A percentile compares a stretch with the other conserved stretches of the same genome.
These are phyloP conservation scores for Phalaenopsis hybrid DNA, from an alignment of 116 monocot species.

Conservation along the genomic window DNA sequence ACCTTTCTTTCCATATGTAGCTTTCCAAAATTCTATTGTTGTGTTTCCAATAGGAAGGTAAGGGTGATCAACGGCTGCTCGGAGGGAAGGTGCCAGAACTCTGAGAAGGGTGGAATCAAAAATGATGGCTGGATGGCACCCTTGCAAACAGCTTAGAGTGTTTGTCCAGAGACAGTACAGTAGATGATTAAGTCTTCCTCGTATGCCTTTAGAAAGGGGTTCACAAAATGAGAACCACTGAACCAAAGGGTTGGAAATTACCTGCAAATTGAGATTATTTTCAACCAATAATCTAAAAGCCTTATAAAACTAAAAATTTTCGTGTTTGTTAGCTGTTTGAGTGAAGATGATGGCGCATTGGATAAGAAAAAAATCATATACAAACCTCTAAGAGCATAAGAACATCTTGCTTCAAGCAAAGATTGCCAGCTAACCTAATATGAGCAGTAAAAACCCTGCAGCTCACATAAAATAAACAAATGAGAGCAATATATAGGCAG, in stretches of 20 bases:
- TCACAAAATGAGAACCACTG: constrained; percentile 24
- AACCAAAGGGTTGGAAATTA: constrained; percentile 30
- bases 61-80: constrained; percentile 41
- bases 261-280: constrained; percentile 19
- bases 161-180: constrained; percentile 31
- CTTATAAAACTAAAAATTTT: not conserved
- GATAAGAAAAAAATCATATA: constrained; percentile 2
- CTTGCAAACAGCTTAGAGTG: constrained; percentile 28
- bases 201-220: constrained; percentile 2
- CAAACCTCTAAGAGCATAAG: constrained; percentile 35
- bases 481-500: not conserved
- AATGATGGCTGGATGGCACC: constrained; percentile 22
- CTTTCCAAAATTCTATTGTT: constrained; percentile 38
- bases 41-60: constrained; percentile 28
- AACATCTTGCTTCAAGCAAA: constrained; percentile 32
- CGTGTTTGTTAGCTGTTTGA: not conserved
- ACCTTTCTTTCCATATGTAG: constrained; percentile 20
- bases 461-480: not conserved
- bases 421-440: constrained; percentile 12
- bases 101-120: constrained; percentile 34
- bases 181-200: constrained; percentile 11
- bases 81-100: constrained; percentile 29
- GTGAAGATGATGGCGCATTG: not conserved
- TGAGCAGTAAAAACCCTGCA: constrained; percentile 36
- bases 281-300: not conserved